A percentile compares a stretch with the other conserved stretches of the same genome.
Evolutionary conservation across 108 stramenopile species (phyloP).

Genomic region (Skeletonema grethae): DNA sequence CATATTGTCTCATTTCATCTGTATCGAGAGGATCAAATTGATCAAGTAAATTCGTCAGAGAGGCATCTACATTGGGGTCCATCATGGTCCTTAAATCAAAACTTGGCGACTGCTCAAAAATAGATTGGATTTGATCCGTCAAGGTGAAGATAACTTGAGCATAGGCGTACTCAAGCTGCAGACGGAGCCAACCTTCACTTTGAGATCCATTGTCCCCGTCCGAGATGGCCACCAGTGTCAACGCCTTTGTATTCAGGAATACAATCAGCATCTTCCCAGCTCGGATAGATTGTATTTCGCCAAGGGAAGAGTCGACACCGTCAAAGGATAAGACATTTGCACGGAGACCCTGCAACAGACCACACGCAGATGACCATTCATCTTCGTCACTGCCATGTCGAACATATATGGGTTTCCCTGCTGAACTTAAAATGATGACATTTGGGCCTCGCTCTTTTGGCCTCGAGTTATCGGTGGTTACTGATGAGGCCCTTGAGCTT

Average conservation of each 20-base stretch:
- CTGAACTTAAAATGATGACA: conserved; percentile 71
- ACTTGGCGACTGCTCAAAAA: conserved; percentile 56
- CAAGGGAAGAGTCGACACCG: conserved; percentile 43
- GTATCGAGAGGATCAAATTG: conserved; percentile 32
- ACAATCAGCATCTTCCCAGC: conserved; percentile 51
- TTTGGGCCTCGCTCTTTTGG: conserved; percentile 45
- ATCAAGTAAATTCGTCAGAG: conserved; percentile 42
- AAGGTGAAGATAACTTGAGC: conserved; percentile 68
- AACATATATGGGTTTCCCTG: conserved; percentile 79
- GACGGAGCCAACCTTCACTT: conserved; percentile 54
- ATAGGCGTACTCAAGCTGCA: conserved; percentile 80
- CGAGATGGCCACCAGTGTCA: conserved; percentile 65
- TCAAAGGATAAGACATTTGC: conserved; percentile 53
- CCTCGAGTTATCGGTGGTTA: not conserved
- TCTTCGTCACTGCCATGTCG: conserved; percentile 57
- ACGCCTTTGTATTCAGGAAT: conserved; percentile 68
- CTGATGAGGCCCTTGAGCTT: not conserved
- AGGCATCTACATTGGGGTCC: conserved; percentile 47
- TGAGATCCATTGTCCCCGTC: conserved; percentile 23
- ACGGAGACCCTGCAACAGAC: conserved; percentile 67
- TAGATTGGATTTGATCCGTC: conserved; percentile 69
- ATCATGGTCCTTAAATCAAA: conserved; percentile 68
- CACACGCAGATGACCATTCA: conserved; percentile 65
- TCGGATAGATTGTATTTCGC: conserved; percentile 66
- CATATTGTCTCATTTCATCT: not conserved